Base-by-base conservation (phyloP, 225 moss, liverwort and hornwort species). In the Bryum argenteum region DNA sequence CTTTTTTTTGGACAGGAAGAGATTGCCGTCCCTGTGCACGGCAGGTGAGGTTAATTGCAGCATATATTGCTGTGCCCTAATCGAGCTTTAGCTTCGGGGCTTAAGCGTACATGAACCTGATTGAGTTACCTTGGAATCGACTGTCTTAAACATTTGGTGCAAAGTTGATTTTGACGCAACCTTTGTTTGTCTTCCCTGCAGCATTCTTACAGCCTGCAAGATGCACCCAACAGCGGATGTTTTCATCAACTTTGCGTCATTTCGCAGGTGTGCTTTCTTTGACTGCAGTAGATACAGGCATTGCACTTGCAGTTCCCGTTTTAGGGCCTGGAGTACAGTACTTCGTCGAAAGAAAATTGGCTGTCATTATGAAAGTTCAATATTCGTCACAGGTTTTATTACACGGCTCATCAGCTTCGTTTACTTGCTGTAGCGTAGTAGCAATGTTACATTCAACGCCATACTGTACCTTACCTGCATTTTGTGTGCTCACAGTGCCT, bases 231-330 rank as follows among this genome's bases (percentile, higher is more conserved):
- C 95, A 42, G 92, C 95, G n/a, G 92, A 95, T 84, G 92, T 95
- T 61, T 95, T 95, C 83, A 87, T 95, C 91, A 95, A 95, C 83
- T 95, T 95, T 60, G 90, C 95, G n/a, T 95, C 92, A 33, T 92
- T 95, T 65, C 88, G 91, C 54, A 88, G 84, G 87, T 87, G 47
- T 45, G 75, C 58, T 72, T 43, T 56, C 58, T 72, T 51, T 56
- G 60, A 33, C 58, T 26, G 47, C 41, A 42, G 19, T 66, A 3
- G 62, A 55, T 52, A 16, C 18, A 10, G 44, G 14, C 17, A 3
- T 41, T 68, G 38, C 54, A 33, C 48, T 33, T 33, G 33, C 33
- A 6, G 33, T 33, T 33, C 0, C 33, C 33, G 5, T 33, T 6
- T 33, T 5, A 33, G 33, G 33, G 33, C 33, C 33, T 5, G 33